Evolutionary conservation across 2,329 filamentous ascomycete species (phyloP).

Genomic region (Neurospora crassa): DNA sequence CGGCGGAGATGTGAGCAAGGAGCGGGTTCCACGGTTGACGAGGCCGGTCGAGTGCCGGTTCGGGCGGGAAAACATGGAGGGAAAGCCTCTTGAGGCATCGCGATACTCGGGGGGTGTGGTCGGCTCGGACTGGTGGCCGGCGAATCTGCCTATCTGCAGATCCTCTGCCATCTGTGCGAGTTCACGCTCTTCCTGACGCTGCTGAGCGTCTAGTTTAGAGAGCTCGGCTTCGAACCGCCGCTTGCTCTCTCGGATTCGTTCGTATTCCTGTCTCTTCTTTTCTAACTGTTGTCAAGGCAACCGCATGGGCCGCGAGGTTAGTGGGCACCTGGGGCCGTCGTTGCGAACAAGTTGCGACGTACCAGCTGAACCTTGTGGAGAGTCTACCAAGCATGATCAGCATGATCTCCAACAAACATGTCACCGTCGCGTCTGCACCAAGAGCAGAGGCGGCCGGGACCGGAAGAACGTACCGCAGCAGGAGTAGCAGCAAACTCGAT

Average conservation of each 20-base stretch:
- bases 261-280: conserved; percentile 88
- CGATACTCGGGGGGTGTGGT: conserved; percentile 92
- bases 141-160: conserved; percentile 42
- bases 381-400: conserved; percentile 34
- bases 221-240: conserved; percentile 87
- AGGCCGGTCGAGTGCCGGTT: conserved; percentile 80
- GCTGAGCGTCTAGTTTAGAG: conserved; percentile 78
- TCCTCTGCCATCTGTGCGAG: conserved; percentile 79
- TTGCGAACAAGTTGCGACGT: conserved; percentile 30
- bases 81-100: conserved; percentile 61
- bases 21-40: conserved; percentile 64
- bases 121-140: conserved; percentile 80
- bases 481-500: conserved; percentile 37
- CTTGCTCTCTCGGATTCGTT: conserved; percentile 80
- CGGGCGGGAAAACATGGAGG: conserved; percentile 70
- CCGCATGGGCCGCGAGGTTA: conserved; percentile 6
- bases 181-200: conserved; percentile 73
- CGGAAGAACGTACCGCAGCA: conserved; percentile 17
- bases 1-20: conserved; percentile 71
- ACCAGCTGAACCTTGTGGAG: conserved; percentile 70
- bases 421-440: neutral
- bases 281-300: conserved; percentile 56
- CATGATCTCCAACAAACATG: conserved; percentile 1
- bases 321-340: neutral
- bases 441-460: neutral